These are phyloP conservation scores for Pyrenochaeta sp. DNA, from an alignment of 2,329 filamentous ascomycete genomes.

Conservation along the genomic window DNA sequence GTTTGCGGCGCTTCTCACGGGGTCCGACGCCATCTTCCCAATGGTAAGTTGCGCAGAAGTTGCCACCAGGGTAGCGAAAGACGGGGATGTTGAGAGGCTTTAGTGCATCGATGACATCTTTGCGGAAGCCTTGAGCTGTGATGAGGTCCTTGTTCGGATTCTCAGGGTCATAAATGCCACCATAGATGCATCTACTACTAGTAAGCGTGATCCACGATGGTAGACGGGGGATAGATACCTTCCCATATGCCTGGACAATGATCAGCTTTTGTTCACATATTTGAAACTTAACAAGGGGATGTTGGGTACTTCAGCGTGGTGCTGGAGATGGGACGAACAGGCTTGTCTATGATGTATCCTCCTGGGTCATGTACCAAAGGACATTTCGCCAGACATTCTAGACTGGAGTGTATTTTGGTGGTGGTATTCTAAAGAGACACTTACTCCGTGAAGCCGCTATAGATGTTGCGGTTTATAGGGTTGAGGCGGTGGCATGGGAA, in stretches of 20 bases:
- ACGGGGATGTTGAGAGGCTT: slow-evolving; percentile 76
- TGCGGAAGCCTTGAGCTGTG: slow-evolving; percentile 70
- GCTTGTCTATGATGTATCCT: neutral
- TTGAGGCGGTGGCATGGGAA: slow-evolving; percentile 69
- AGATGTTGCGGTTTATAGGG: slow-evolving; percentile 77
- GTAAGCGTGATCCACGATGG: no score
- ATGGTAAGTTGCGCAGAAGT: slow-evolving; percentile 82
- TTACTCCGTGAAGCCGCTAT: slow-evolving; percentile 84
- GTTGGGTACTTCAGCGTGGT: neutral
- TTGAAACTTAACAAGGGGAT: neutral
- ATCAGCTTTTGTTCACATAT: no score
- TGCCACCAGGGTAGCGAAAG: slow-evolving; percentile 79
- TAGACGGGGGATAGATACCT: slow-evolving; percentile 37
- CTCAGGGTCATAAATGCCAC: slow-evolving; percentile 80
- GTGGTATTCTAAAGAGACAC: no score
- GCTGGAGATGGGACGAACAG: neutral
- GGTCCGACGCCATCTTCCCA: slow-evolving; percentile 81
- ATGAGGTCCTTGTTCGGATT: slow-evolving; percentile 73
- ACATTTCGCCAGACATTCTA: no score
- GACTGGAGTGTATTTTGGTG: no score
- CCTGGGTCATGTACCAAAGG: no score
- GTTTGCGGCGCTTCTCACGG: slow-evolving; percentile 66
- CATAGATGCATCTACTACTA: slow-evolving; percentile 76
- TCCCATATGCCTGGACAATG: neutral
- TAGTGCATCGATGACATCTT: slow-evolving; percentile 59